These are phyloP conservation scores for Lablab purpureus DNA, from an alignment of 306 rosid species.

Conservation along the genomic window DNA sequence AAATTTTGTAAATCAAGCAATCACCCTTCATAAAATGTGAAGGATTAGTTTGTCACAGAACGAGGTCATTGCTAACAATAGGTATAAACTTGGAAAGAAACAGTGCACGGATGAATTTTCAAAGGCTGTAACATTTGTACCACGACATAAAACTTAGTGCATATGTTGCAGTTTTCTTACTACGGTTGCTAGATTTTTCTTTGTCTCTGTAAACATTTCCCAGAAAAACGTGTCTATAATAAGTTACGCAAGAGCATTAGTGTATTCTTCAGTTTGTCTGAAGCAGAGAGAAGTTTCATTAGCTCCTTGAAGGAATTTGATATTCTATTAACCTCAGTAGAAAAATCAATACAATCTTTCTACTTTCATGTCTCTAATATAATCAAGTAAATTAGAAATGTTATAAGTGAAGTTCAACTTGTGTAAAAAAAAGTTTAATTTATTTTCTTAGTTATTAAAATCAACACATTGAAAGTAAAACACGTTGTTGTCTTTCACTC, in stretches of 20 bases:
- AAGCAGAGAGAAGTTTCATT: background rate
- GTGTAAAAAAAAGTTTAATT: too few species aligned
- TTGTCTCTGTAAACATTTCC: background rate
- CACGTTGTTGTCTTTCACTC: too few species aligned
- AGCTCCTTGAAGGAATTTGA: background rate
- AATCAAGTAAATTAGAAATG: too few species aligned
- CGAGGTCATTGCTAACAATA: constrained; percentile 32
- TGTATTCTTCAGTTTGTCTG: background rate
- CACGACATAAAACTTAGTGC: background rate
- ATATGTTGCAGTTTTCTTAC: background rate
- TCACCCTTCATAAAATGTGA: constrained; percentile 36
- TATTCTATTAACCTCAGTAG: too few species aligned
- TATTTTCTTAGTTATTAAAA: too few species aligned
- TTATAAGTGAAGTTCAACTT: too few species aligned
- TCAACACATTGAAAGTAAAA: too few species aligned
- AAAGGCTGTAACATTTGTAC: constrained; percentile 22
- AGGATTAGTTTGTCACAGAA: constrained; percentile 34
- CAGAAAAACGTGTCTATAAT: background rate
- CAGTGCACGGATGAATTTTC: constrained; percentile 11
- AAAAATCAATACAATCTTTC: too few species aligned
- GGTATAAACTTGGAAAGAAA: constrained; percentile 3
- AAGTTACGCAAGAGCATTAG: background rate
- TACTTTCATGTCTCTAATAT: too few species aligned
- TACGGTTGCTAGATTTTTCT: background rate
- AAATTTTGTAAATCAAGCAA: constrained; percentile 36